Conservation (phyloP, 176 grass and related monocot species). For the Carex littledalei region DNA sequence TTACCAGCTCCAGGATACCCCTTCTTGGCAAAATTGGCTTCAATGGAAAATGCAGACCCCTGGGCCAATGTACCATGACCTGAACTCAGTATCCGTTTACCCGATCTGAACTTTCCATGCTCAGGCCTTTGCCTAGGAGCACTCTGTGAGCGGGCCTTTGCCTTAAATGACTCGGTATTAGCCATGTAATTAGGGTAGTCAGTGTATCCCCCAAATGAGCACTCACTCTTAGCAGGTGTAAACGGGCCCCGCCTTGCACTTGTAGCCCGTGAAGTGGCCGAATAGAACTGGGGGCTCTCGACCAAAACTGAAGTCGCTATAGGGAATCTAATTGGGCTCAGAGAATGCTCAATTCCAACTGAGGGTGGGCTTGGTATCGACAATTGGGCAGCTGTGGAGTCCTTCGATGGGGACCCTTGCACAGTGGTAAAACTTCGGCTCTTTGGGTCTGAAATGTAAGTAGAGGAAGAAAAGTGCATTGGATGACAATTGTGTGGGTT, state of each 20-base stretch:
- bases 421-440: constrained; percentile 51
- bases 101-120: constrained; percentile 47
- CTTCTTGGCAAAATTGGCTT: constrained; percentile 67
- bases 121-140: constrained; percentile 70
- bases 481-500: constrained; percentile 3
- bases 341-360: constrained; percentile 46
- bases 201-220: constrained; percentile 69
- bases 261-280: constrained; percentile 50
- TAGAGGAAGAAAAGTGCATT: constrained; percentile 50
- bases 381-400: constrained; percentile 55
- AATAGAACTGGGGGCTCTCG: constrained; percentile 81
- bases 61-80: constrained; percentile 10
- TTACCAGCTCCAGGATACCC: constrained; percentile 67
- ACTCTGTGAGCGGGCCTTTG: constrained; percentile 83
- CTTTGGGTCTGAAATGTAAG: constrained; percentile 42
- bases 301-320: constrained; percentile 31
- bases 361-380: constrained; percentile 63
- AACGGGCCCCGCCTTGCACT: constrained; percentile 44
- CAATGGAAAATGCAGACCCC: constrained; percentile 37
- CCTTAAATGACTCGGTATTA: constrained; percentile 82
- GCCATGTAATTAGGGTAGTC: constrained; percentile 96
- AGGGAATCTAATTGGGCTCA: constrained; percentile 40
- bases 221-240: constrained; percentile 82
- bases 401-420: constrained; percentile 52
- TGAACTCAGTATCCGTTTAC: constrained; percentile 35